These are phyloP conservation scores for Chaetomium tenue DNA, from an alignment of 495 filamentous ascomycete genomes.

Conservation along the genomic window DNA sequence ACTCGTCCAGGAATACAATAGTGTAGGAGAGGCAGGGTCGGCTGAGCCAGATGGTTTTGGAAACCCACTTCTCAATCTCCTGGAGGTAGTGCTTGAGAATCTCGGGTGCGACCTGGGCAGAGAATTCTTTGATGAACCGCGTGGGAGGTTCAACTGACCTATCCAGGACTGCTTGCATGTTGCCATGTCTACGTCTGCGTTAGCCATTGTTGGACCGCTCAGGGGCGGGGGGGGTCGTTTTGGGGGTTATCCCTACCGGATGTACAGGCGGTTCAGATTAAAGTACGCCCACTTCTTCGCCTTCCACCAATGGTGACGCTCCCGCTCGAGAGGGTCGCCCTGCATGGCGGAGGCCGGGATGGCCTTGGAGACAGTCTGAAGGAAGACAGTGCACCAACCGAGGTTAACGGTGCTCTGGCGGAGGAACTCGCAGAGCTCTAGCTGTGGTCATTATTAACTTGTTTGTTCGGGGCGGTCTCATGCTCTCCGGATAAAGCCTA, in stretches of 20 bases:
- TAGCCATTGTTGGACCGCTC: slow-evolving; percentile 20
- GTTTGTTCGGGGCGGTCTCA: background rate
- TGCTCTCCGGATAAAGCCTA: slow-evolving; percentile 50
- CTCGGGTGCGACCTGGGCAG: slow-evolving; percentile 86
- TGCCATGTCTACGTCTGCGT: slow-evolving; percentile 71
- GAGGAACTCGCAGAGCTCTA: slow-evolving; percentile 77
- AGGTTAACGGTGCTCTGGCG: slow-evolving; percentile 79
- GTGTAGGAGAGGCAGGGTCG: slow-evolving; percentile 89
- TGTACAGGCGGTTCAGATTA: slow-evolving; percentile 92
- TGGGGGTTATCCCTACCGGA: slow-evolving; percentile 59
- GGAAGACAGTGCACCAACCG: slow-evolving; percentile 91
- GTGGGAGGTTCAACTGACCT: slow-evolving; percentile 64
- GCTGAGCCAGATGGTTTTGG: slow-evolving; percentile 92
- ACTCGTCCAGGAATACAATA: slow-evolving; percentile 90
- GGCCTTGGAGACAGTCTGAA: slow-evolving; percentile 81
- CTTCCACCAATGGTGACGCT: slow-evolving; percentile 98
- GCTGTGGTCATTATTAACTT: slow-evolving; percentile 47
- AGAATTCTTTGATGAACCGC: slow-evolving; percentile 84
- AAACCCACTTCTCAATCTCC: slow-evolving; percentile 95
- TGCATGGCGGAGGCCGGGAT: slow-evolving; percentile 73
- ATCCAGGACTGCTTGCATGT: slow-evolving; percentile 66
- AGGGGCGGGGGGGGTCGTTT: no score
- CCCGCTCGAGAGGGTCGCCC: slow-evolving; percentile 83
- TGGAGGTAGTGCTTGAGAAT: slow-evolving; percentile 89
- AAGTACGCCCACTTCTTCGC: slow-evolving; percentile 99